Evolutionary conservation across 495 filamentous ascomycete genomes (phyloP).

Genomic region (Immersiella caudata): DNA sequence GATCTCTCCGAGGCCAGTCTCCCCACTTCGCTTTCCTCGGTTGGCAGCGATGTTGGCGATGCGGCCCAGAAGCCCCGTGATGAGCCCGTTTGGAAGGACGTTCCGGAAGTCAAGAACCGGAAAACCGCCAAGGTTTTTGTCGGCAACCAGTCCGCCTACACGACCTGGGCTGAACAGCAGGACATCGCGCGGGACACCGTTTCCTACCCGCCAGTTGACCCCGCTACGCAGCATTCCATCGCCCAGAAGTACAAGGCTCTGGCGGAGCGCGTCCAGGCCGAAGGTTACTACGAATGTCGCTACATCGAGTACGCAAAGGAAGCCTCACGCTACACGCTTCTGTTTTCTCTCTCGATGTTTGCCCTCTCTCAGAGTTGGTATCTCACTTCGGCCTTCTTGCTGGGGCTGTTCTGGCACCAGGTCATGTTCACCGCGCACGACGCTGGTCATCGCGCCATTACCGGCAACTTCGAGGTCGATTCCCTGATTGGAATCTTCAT

Average conservation of each 20-base stretch:
- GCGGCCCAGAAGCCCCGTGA: not conserved
- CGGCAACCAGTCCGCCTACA: conserved; percentile 35
- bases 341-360: conserved; percentile 43
- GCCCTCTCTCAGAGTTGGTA: conserved; percentile 46
- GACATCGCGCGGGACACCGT: conserved; percentile 40
- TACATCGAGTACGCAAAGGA: conserved; percentile 52
- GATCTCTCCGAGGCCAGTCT: not conserved
- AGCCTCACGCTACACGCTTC: conserved; percentile 39
- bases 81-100: not conserved
- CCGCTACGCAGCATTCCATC: conserved; percentile 47
- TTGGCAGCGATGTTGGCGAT: conserved; percentile 5
- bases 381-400: conserved; percentile 46
- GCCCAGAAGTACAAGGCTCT: conserved; percentile 45
- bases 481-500: conserved; percentile 53
- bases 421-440: conserved; percentile 59
- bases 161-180: conserved; percentile 36
- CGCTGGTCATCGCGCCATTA: conserved; percentile 54
- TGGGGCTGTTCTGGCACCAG: conserved; percentile 57
- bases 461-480: conserved; percentile 50
- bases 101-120: not conserved
- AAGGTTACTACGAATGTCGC: conserved; percentile 47
- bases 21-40: conserved; percentile 4
- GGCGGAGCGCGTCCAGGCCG: conserved; percentile 44
- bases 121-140: not conserved
- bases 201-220: conserved; percentile 48